Evolutionary conservation across 148 eudicot species (phyloP).

Genomic region (Dianthus caryophyllus): DNA sequence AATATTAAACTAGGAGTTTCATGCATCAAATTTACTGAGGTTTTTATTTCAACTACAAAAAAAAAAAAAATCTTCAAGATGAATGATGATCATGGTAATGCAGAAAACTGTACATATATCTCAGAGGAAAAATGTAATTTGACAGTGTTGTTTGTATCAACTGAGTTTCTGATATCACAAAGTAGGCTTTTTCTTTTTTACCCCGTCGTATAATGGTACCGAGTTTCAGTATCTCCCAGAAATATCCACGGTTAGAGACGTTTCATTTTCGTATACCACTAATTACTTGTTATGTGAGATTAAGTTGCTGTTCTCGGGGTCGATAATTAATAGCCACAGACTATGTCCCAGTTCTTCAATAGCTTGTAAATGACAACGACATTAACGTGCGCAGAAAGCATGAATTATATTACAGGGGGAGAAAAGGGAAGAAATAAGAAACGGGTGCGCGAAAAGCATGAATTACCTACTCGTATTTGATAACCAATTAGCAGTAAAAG

Average conservation of each 20-base stretch:
- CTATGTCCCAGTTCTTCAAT: not conserved
- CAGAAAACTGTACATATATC: slow-evolving; percentile 34
- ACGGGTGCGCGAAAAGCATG: slow-evolving; percentile 24
- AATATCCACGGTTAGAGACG: too few species aligned
- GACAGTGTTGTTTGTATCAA: slow-evolving; percentile 28
- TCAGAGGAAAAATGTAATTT: slow-evolving; percentile 26
- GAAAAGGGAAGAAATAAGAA: not conserved
- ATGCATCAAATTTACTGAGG: slow-evolving; percentile 3
- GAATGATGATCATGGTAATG: slow-evolving; percentile 24
- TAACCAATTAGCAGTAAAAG: not conserved
- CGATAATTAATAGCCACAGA: not conserved
- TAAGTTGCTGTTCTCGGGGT: slow-evolving; percentile 1
- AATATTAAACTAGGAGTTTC: slow-evolving; percentile 11
- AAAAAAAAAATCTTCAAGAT: not conserved
- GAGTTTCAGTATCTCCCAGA: too few species aligned
- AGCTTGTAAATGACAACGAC: not conserved
- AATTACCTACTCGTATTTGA: not conserved
- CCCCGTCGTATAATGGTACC: slow-evolving; percentile 20
- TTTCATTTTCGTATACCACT: too few species aligned
- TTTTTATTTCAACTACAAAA: not conserved
- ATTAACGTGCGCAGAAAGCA: not conserved
- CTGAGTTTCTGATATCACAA: slow-evolving; percentile 23
- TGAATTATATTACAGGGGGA: too few species aligned
- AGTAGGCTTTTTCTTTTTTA: slow-evolving; percentile 22
- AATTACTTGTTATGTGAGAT: slow-evolving; percentile 24